These are phyloP conservation scores for Hordeum vulgare DNA, from an alignment of 176 grass and related monocot species.

Conservation along the genomic window MorexV3_pseudomolecules_assembly NC_058524.1:148144068-148144567, in stretches of 20 bases:
- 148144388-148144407: background rate
- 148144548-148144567: background rate
- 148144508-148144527: background rate
- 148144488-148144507: background rate
- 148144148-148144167: background rate
- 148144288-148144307: background rate
- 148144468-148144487: constrained; percentile 3
- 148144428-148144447: background rate
- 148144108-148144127: background rate
- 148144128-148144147: background rate
- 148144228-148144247: background rate
- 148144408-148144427: background rate
- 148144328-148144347: background rate
- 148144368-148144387: background rate
- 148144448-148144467: background rate
- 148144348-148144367: background rate
- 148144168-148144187: background rate
- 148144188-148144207: background rate
- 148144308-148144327: background rate
- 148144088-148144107: background rate
- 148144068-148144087: background rate
- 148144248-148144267: background rate
- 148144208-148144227: background rate
- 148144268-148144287: background rate
- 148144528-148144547: background rate